These are phyloP conservation scores for Fusarium mundagurra DNA, from an alignment of 2,329 filamentous ascomycete species.

Conservation along the genomic window DNA sequence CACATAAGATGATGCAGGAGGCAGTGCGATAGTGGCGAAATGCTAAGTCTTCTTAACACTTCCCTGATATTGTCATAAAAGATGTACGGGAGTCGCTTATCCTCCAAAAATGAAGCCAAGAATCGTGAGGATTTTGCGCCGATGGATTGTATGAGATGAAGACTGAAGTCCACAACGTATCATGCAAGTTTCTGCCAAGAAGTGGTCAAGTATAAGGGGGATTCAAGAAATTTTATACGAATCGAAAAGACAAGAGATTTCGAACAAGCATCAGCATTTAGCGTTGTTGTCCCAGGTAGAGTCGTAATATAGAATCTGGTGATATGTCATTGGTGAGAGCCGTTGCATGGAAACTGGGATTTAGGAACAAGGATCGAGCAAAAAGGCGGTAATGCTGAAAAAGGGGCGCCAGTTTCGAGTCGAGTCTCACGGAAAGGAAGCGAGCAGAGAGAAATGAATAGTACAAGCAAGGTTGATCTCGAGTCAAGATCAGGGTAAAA, in stretches of 20 bases:
- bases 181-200: not conserved
- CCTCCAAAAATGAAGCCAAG: too few species aligned
- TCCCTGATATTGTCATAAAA: not conserved
- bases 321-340: constrained; percentile 5
- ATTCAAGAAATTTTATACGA: not conserved
- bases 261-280: not conserved
- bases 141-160: not conserved
- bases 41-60: not conserved
- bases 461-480: not conserved
- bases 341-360: too few species aligned
- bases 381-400: constrained; percentile 37
- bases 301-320: not conserved
- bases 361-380: constrained; percentile 19
- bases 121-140: not conserved
- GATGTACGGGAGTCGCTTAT: not conserved
- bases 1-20: not conserved
- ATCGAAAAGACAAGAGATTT: not conserved
- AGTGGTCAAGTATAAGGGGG: not conserved
- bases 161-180: not conserved
- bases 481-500: not conserved
- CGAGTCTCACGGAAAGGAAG: not conserved
- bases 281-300: not conserved
- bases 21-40: not conserved
- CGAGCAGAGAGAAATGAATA: not conserved
- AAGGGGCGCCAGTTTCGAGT: constrained; percentile 30